These are phyloP conservation scores for Xylaria sp. DNA, from an alignment of 2,329 filamentous ascomycete species.

Conservation along the genomic window DNA sequence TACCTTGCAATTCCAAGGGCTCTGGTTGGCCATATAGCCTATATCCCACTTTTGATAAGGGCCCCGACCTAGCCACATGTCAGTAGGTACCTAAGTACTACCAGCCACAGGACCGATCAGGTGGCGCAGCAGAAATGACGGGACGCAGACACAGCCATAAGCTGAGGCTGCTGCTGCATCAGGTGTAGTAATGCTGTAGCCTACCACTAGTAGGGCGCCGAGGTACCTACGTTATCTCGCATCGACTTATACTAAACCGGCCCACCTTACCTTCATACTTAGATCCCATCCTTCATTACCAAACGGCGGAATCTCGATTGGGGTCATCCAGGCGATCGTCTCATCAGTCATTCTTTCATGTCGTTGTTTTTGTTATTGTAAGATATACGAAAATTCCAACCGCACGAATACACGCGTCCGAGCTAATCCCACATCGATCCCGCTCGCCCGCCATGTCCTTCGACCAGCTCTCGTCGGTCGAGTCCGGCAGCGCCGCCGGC, in stretches of 20 bases:
- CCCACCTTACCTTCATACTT: too few species aligned
- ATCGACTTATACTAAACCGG: neutral
- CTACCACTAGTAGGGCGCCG: slow-evolving; percentile 10
- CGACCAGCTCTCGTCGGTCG: slow-evolving; percentile 84
- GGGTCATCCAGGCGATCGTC: slow-evolving; percentile 1
- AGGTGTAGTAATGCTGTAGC: neutral
- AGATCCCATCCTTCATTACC: slow-evolving; percentile 5
- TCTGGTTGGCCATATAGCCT: too few species aligned
- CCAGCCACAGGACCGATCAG: slow-evolving; percentile 10
- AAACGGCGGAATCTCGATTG: slow-evolving; percentile 20
- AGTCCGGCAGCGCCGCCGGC: slow-evolving; percentile 79
- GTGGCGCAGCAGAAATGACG: slow-evolving; percentile 21
- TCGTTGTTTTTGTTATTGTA: slow-evolving; percentile 6
- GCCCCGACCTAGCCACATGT: too few species aligned
- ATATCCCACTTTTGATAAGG: too few species aligned
- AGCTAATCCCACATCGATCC: neutral
- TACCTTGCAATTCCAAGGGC: too few species aligned
- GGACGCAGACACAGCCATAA: neutral
- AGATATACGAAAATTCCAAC: neutral
- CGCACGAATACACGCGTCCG: neutral
- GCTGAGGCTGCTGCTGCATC: neutral
- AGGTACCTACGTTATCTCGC: neutral
- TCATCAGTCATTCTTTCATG: slow-evolving; percentile 20
- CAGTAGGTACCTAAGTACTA: neutral
- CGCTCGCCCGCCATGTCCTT: slow-evolving; percentile 77